Evolutionary conservation across 2,329 filamentous ascomycete species (phyloP).

Genomic region (Westerdykella ornata): DNA sequence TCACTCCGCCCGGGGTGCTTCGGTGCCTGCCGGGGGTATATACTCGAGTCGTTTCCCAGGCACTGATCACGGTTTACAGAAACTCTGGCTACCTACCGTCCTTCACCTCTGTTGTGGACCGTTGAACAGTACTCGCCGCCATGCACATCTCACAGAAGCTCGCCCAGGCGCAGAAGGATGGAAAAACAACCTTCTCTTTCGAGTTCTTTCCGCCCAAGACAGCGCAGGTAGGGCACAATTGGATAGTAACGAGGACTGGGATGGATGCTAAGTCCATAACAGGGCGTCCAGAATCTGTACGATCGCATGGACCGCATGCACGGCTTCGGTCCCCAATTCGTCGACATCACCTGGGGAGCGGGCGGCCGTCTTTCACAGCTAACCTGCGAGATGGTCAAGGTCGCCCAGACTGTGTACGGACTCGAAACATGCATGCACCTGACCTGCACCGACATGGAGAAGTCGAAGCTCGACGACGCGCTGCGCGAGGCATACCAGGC

Average conservation of each 20-base stretch:
- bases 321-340: conserved; percentile 84
- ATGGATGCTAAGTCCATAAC: conserved; percentile 10
- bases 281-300: conserved; percentile 96
- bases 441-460: conserved; percentile 97
- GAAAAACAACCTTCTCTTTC: conserved; percentile 90
- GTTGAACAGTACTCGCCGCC: conserved; percentile 33
- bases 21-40: not conserved
- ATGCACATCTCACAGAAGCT: conserved; percentile 98
- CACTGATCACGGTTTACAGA: not conserved
- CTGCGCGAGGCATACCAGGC: conserved; percentile 84
- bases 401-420: conserved; percentile 90
- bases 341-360: conserved; percentile 98
- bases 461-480: conserved; percentile 82
- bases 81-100: not conserved
- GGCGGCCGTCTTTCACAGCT: conserved; percentile 85
- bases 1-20: not conserved
- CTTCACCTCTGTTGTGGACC: not conserved
- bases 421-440: conserved; percentile 99
- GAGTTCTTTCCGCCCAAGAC: conserved; percentile 99
- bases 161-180: conserved; percentile 68
- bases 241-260: not conserved
- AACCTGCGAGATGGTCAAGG: conserved; percentile 95
- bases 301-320: conserved; percentile 99
- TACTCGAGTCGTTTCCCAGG: too few relatives aligned
- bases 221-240: conserved; percentile 51